A percentile compares a stretch with the other conserved stretches of the same genome.
Conservation (phyloP, 179 eudicot genomes). For the Carnegiea gigantea region DNA sequence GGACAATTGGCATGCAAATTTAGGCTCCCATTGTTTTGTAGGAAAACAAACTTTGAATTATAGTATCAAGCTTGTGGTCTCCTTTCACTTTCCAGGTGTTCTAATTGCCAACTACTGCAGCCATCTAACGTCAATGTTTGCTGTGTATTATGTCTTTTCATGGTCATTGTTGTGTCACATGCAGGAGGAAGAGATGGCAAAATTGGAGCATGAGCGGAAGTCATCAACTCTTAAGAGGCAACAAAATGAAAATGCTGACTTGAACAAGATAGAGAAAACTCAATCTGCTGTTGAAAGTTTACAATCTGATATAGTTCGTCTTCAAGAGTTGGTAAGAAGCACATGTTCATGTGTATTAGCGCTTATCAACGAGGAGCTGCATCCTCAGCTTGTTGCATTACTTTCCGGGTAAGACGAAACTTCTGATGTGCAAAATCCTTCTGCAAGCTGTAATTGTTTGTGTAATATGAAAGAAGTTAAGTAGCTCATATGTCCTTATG, state of each 20-base stretch:
- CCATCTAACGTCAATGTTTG: neutral
- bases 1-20: too few species aligned
- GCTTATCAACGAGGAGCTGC: slow-evolving; percentile 57
- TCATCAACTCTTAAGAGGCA: slow-evolving; percentile 47
- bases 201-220: slow-evolving; percentile 54
- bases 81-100: neutral
- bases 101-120: neutral
- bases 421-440: neutral
- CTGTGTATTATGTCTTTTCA: neutral
- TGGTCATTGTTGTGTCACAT: neutral
- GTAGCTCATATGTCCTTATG: too few species aligned
- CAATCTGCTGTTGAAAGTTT: slow-evolving; percentile 48
- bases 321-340: slow-evolving; percentile 55
- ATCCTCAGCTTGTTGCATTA: slow-evolving; percentile 67
- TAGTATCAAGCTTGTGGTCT: neutral
- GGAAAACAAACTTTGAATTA: neutral
- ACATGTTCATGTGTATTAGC: slow-evolving; percentile 45
- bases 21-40: too few species aligned
- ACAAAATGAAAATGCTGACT: slow-evolving; percentile 54
- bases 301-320: slow-evolving; percentile 50
- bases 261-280: slow-evolving; percentile 54
- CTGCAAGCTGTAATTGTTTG: too few species aligned
- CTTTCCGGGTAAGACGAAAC: slow-evolving; percentile 53
- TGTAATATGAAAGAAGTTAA: too few species aligned
- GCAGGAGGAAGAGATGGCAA: slow-evolving; percentile 66